Conservation (phyloP, 768 basidiomycete species). For the Suillus lakei region DNA sequence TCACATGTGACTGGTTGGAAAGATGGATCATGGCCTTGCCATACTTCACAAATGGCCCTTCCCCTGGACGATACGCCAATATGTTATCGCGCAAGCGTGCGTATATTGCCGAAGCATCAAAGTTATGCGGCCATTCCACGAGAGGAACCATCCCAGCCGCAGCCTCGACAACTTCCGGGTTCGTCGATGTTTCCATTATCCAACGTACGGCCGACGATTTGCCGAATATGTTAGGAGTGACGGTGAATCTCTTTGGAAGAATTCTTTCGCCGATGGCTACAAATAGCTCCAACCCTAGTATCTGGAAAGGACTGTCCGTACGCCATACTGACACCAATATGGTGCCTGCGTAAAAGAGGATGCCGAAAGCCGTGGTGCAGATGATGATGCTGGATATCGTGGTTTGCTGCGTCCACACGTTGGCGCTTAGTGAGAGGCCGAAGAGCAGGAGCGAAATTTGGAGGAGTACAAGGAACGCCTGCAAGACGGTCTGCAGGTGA, state of each 20-base stretch:
- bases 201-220: constrained; percentile 15
- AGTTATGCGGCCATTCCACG: background rate
- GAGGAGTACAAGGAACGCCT: background rate
- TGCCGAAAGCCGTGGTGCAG: background rate
- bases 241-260: no score
- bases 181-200: constrained; percentile 23
- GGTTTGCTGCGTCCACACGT: background rate
- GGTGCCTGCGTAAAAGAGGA: background rate
- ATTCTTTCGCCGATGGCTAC: background rate
- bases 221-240: no score
- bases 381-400: background rate
- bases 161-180: background rate
- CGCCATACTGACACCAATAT: background rate
- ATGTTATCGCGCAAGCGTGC: background rate
- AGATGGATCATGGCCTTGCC: background rate
- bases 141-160: background rate
- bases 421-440: background rate
- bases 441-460: background rate
- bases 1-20: background rate
- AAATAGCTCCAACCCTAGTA: no score
- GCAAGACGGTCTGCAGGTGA: background rate
- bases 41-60: background rate
- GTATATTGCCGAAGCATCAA: background rate
- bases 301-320: background rate
- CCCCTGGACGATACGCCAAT: accelerated